Evolutionary conservation across 2,329 filamentous ascomycete genomes (phyloP).

Genomic region (Phyllosticta citribraziliensis): DNA sequence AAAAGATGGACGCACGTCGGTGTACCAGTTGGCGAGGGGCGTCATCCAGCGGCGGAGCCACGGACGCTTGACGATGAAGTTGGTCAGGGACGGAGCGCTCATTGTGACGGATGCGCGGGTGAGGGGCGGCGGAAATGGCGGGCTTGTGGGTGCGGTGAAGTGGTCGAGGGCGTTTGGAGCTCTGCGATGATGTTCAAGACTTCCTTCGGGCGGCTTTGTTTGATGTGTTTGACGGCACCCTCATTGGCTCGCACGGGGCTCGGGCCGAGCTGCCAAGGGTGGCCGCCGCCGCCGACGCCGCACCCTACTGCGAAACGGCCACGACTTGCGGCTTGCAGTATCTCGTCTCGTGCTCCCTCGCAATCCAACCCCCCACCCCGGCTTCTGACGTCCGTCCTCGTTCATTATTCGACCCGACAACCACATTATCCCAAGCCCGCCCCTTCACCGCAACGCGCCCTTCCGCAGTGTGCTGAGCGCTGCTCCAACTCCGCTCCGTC

Average conservation of each 20-base stretch:
- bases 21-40: constrained; percentile 83
- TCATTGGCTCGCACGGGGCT: not conserved
- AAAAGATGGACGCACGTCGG: constrained; percentile 37
- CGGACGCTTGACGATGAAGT: constrained; percentile 71
- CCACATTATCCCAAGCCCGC: not conserved
- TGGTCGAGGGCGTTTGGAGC: not conserved
- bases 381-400: constrained; percentile 7
- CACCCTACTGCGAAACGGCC: not conserved
- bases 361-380: not conserved
- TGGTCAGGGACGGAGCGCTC: constrained; percentile 63
- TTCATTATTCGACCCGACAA: constrained; percentile 4
- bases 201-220: not conserved
- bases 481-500: not conserved
- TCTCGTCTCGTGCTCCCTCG: not conserved
- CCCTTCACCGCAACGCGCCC: not conserved
- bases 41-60: constrained; percentile 72
- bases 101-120: constrained; percentile 36
- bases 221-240: not conserved
- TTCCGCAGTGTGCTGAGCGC: constrained; percentile 6
- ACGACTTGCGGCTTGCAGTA: not conserved
- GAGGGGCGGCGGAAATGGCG: constrained; percentile 15
- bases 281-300: no score
- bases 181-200: constrained; percentile 7
- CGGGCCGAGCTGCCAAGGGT: not conserved
- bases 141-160: constrained; percentile 10